phyloP scores from a whole-genome alignment of 2,329 filamentous ascomycete species.

The Xylaria arbuscula region DNA sequence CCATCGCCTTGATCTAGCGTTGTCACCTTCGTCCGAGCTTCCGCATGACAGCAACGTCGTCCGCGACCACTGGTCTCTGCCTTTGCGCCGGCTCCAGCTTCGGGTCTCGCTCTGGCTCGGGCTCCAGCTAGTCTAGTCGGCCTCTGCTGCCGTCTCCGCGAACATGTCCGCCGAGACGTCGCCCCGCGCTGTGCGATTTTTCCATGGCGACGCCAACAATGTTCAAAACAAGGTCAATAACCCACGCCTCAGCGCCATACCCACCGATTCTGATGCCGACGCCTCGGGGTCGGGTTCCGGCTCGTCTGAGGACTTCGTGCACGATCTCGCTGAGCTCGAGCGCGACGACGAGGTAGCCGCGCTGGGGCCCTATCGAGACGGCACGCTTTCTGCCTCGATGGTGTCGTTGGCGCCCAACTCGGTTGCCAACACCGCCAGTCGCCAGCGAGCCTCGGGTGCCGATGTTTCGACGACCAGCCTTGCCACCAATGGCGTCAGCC shows the following conservation, averaged over 20 bases:
- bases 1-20: constrained; percentile 3
- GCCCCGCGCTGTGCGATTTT: constrained; percentile 68
- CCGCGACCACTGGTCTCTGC: constrained; percentile 39
- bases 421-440: constrained; percentile 55
- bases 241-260: constrained; percentile 52
- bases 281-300: constrained; percentile 52
- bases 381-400: constrained; percentile 55
- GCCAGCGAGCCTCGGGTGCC: constrained; percentile 54
- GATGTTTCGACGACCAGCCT: constrained; percentile 46
- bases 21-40: not conserved
- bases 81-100: constrained; percentile 41
- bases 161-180: constrained; percentile 59
- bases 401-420: constrained; percentile 57
- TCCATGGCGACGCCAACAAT: constrained; percentile 60
- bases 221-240: constrained; percentile 57
- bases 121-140: constrained; percentile 29
- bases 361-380: constrained; percentile 58
- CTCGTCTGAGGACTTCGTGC: constrained; percentile 59
- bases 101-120: constrained; percentile 26
- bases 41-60: constrained; percentile 25
- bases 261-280: constrained; percentile 57
- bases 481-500: constrained; percentile 49
- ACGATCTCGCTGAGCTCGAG: constrained; percentile 60
- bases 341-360: constrained; percentile 61
- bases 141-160: constrained; percentile 10